A percentile compares a stretch with the other conserved stretches of the same genome.
phyloP scores from a whole-genome alignment of 1,284 basidiomycete genomes.

The Ceratobasidium sp. region DNA sequence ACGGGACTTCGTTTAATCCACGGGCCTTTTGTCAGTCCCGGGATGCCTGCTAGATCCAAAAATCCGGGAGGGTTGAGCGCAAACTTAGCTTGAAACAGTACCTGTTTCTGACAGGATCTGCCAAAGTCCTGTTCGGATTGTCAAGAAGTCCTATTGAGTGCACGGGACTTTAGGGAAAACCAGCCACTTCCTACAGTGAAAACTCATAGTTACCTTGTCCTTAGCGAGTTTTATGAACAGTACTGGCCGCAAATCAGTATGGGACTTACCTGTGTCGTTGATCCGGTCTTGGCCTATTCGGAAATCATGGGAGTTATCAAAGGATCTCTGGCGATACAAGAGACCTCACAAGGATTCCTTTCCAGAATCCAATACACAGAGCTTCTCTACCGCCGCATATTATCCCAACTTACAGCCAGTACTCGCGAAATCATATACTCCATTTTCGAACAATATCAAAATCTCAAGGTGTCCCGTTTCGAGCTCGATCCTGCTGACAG shows the following conservation, averaged over 20 bases:
- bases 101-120: too few species aligned
- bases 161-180: too few species aligned
- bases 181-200: too few species aligned
- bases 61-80: too few species aligned
- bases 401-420: not conserved
- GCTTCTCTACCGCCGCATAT: not conserved
- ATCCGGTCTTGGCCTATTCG: slow-evolving; percentile 66
- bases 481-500: slow-evolving; percentile 31
- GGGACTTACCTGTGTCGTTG: slow-evolving; percentile 48
- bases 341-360: not conserved
- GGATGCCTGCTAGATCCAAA: too few species aligned
- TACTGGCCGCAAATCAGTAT: not conserved
- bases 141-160: too few species aligned
- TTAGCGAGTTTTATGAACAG: not conserved
- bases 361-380: slow-evolving; percentile 5
- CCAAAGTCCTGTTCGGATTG: too few species aligned
- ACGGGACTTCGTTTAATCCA: too few species aligned
- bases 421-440: slow-evolving; percentile 12
- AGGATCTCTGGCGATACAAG: slow-evolving; percentile 15
- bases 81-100: too few species aligned
- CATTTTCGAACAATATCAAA: slow-evolving; percentile 34
- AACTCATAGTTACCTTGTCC: too few species aligned
- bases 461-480: not conserved
- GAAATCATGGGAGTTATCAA: slow-evolving; percentile 58
- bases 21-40: too few species aligned